Evolutionary conservation across 2,329 filamentous ascomycete genomes (phyloP), one percentile per base, ranked within the genome.

Genomic region (Botrytis byssoidea): DNA sequence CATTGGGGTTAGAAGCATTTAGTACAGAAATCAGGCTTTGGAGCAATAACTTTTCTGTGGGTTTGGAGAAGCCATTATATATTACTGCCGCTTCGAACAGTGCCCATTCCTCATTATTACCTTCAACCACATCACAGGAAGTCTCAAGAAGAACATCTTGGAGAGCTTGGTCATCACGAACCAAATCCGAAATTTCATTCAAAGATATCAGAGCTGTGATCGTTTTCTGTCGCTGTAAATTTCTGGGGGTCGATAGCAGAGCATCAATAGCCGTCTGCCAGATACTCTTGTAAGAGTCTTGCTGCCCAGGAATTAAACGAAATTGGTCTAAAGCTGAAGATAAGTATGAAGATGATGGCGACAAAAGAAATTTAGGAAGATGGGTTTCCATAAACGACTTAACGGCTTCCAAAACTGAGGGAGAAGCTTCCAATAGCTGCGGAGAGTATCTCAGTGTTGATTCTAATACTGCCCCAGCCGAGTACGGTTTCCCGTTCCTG

Each of bases 301-400:
- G 80, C 73, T 81, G 84, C 71, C 78, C 83, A 57, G 82, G 81
- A 25, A 84, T 83, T 44, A 83, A 80, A 1, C 87, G 86, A 59
- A 90, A 83, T 0, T 87, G 81, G 66, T 90, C 87, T 0, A 97
- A 83, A 18, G 90, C 88, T 0, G 90, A 88, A 12, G 94, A 84
- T 0, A 97, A 81, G 69, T 91, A 87, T 2, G 87, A 82, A 0
- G 89, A 88, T 1, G 93, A 95, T 0, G 92, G 88, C 0, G 93
- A 94, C 2, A 87, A 82, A 4, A 95, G 82, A 25, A 96, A 83
- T 1, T 84, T 82, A 0, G 87, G 84, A 22, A 92, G 84, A 74
- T 90, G 84, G 1, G 88, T 83, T 32, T 85, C 81, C 7, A 92
- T 82, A 60, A 92, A 89, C 0, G 77, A 76, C 2, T 82, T 81